Percentiles rank a stretch among this genome's conserved stretches.
Conservation (phyloP, 1,284 basidiomycete species). For the Puccinia brachypodii region DNA sequence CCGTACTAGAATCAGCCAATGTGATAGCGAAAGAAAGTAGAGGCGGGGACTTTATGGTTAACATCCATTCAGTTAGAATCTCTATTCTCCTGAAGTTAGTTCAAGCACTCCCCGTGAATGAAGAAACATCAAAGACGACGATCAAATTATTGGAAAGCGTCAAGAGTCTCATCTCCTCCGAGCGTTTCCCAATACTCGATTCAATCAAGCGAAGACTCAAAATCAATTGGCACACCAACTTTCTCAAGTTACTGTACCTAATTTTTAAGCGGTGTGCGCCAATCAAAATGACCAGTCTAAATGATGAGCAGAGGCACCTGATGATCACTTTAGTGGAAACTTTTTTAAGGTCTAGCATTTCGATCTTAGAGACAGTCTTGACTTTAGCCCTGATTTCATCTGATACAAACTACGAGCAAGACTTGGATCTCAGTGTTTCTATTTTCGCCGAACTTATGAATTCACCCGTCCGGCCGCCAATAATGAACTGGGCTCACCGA, state of each 20-base stretch:
- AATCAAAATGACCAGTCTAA: slow-evolving; percentile 13
- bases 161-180: slow-evolving; percentile 35
- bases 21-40: slow-evolving; percentile 26
- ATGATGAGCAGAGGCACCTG: slow-evolving; percentile 32
- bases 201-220: slow-evolving; percentile 31
- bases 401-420: slow-evolving; percentile 37
- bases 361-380: slow-evolving; percentile 39
- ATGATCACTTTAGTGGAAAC: slow-evolving; percentile 28
- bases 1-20: slow-evolving; percentile 19
- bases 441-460: slow-evolving; percentile 37
- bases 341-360: slow-evolving; percentile 38
- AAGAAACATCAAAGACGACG: slow-evolving; percentile 32
- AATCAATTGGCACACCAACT: slow-evolving; percentile 38
- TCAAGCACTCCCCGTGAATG: slow-evolving; percentile 36
- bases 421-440: slow-evolving; percentile 41
- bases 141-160: slow-evolving; percentile 33
- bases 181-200: slow-evolving; percentile 37
- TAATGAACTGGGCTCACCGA: slow-evolving; percentile 44
- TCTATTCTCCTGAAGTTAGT: slow-evolving; percentile 35
- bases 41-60: slow-evolving; percentile 46
- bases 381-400: slow-evolving; percentile 26
- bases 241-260: slow-evolving; percentile 42
- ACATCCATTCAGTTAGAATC: slow-evolving; percentile 45
- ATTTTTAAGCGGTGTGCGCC: slow-evolving; percentile 31
- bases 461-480: slow-evolving; percentile 37